phyloP scores from a whole-genome alignment of 345 rosid genomes.

The Hypericum perforatum region DNA sequence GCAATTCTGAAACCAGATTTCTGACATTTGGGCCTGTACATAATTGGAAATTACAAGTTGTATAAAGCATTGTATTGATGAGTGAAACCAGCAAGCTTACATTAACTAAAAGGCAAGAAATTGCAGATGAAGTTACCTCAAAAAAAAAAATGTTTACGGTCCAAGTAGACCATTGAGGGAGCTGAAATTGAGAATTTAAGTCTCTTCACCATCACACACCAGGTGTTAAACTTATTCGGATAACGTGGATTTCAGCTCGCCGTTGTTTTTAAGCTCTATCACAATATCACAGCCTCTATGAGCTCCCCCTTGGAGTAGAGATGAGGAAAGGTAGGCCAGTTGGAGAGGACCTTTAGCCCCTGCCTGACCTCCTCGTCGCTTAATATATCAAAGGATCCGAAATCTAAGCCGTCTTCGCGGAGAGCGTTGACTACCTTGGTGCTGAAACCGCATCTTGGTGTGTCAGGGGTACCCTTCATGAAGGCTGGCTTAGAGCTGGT shows the following conservation, averaged over 20 bases:
- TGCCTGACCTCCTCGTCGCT: constrained; percentile 86
- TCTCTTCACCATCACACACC: constrained; percentile 4
- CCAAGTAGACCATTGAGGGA: too few relatives aligned
- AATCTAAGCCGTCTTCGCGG: constrained; percentile 53
- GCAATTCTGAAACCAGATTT: too few relatives aligned
- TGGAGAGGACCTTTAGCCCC: constrained; percentile 74
- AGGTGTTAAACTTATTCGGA: constrained; percentile 37
- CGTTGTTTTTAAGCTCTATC: constrained; percentile 54
- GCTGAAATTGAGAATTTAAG: neutral
- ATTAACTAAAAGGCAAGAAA: too few relatives aligned
- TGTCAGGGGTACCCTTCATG: constrained; percentile 91
- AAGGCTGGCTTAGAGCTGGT: constrained; percentile 62
- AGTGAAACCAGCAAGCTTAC: too few relatives aligned
- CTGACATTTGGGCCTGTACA: too few relatives aligned
- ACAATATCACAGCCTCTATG: constrained; percentile 85
- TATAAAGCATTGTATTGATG: too few relatives aligned
- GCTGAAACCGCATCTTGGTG: constrained; percentile 86
- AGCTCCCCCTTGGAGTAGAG: constrained; percentile 92
- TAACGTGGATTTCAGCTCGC: constrained; percentile 72
- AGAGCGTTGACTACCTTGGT: constrained; percentile 82
- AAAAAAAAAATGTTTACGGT: too few relatives aligned
- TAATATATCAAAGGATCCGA: constrained; percentile 73
- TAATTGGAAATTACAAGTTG: too few relatives aligned
- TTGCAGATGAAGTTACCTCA: too few relatives aligned
- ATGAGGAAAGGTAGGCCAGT: constrained; percentile 98